Conservation (phyloP, 2,329 filamentous ascomycete genomes). For the Bipolaris cookei region DNA sequence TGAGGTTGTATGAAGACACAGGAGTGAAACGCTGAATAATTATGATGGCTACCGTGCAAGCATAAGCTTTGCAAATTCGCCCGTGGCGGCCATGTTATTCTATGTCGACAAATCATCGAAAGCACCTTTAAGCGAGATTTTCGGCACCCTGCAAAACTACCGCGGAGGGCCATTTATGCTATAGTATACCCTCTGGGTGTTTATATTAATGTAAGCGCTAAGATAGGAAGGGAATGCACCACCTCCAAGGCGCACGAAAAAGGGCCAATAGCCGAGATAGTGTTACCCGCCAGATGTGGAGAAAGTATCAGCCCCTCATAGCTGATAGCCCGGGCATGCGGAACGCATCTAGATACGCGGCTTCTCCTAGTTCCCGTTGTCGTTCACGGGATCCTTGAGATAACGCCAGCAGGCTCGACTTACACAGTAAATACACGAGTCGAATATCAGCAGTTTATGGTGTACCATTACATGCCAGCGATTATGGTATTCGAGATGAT, state of each 20-base stretch:
- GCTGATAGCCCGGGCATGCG: background rate
- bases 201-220: background rate
- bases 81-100: background rate
- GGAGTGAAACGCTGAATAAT: background rate
- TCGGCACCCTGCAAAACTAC: background rate
- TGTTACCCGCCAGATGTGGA: background rate
- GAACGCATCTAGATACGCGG: background rate
- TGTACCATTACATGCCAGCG: background rate
- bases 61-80: background rate
- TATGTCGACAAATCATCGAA: background rate
- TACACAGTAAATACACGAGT: too few relatives aligned
- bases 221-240: background rate
- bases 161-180: background rate
- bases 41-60: background rate
- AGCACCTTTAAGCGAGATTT: background rate
- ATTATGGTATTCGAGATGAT: background rate
- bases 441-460: background rate
- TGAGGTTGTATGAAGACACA: too few relatives aligned
- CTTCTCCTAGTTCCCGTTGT: background rate
- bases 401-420: background rate
- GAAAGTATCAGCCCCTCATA: background rate
- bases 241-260: background rate
- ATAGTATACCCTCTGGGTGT: background rate
- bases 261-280: background rate
- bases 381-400: background rate